Percentiles rank a stretch among this genome's conserved stretches.
Evolutionary conservation across 805 yeast genomes (phyloP).

Genomic region (Metschnikowia aberdeeniae): DNA sequence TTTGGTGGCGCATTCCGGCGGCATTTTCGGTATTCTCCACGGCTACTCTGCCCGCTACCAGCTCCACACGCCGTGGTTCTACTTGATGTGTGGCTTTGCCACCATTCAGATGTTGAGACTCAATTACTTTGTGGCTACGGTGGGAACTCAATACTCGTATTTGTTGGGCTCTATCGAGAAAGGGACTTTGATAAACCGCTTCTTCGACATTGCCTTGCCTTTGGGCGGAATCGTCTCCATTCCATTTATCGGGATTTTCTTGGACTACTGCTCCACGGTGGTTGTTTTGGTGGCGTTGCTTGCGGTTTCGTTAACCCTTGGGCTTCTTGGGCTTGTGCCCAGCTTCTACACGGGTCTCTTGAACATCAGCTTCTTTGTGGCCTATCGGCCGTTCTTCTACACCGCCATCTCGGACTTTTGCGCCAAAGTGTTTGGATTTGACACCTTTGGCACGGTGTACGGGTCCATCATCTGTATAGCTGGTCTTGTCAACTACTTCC

Average conservation of each 20-base stretch:
- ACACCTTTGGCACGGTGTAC: conserved; percentile 56
- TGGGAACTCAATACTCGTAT: conserved; percentile 50
- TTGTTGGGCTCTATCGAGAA: conserved; percentile 35
- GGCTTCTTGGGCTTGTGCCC: conserved; percentile 45
- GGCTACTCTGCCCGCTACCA: conserved; percentile 48
- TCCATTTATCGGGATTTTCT: conserved; percentile 50
- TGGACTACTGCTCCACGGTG: conserved; percentile 47
- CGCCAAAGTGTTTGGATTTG: conserved; percentile 61
- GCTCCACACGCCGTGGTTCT: conserved; percentile 50
- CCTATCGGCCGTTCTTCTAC: conserved; percentile 55
- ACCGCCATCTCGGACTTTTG: conserved; percentile 56
- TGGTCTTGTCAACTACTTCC: conserved; percentile 48
- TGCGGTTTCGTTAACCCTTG: conserved; percentile 41
- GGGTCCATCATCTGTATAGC: conserved; percentile 54
- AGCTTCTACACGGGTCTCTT: conserved; percentile 39
- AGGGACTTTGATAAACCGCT: conserved; percentile 41
- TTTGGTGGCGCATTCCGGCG: conserved; percentile 35
- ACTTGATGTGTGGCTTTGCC: conserved; percentile 46
- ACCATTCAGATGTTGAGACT: conserved; percentile 54
- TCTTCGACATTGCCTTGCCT: conserved; percentile 53
- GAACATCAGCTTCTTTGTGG: conserved; percentile 46
- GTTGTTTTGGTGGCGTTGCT: conserved; percentile 40
- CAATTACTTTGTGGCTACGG: conserved; percentile 57
- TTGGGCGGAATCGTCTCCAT: conserved; percentile 53
- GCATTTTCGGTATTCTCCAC: conserved; percentile 52